phyloP scores from a whole-genome alignment of 441 rosid genomes.

The Gossypium davidsonii region DNA sequence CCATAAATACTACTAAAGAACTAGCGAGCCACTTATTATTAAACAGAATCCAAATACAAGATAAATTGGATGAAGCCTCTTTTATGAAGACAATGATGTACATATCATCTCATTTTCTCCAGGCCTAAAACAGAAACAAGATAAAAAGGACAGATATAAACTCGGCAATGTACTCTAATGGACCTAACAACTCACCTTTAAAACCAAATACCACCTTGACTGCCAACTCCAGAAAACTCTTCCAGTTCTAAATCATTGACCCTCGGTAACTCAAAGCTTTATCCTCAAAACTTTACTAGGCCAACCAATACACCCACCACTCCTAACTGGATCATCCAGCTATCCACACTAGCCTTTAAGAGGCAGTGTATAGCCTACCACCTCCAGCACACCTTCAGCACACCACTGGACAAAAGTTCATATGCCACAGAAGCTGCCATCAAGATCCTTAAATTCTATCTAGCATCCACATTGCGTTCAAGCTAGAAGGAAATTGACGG shows the following conservation, averaged over 20 bases:
- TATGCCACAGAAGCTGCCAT: not conserved
- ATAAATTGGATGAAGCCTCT: not conserved
- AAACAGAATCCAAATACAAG: not conserved
- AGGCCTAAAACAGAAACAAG: not conserved
- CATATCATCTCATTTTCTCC: not conserved
- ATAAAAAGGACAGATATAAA: not conserved
- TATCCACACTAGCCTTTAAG: not conserved
- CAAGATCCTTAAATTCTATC: not conserved
- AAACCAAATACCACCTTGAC: not conserved
- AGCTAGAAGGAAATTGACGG: not conserved
- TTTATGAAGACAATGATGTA: not conserved
- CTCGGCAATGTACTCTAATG: not conserved
- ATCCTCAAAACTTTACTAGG: not conserved
- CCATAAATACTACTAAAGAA: not conserved
- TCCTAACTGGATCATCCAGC: not conserved
- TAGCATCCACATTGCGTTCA: not conserved
- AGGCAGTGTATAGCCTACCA: not conserved
- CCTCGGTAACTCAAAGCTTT: not conserved
- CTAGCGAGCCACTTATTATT: not conserved
- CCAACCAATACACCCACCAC: not conserved
- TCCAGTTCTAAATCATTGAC: not conserved
- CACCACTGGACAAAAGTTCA: not conserved
- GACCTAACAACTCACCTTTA: not conserved
- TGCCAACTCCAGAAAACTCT: not conserved
- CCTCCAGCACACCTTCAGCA: not conserved